Evolutionary conservation across 169 alveolate genomes (phyloP).

Genomic region (Babesia caballi): DNA sequence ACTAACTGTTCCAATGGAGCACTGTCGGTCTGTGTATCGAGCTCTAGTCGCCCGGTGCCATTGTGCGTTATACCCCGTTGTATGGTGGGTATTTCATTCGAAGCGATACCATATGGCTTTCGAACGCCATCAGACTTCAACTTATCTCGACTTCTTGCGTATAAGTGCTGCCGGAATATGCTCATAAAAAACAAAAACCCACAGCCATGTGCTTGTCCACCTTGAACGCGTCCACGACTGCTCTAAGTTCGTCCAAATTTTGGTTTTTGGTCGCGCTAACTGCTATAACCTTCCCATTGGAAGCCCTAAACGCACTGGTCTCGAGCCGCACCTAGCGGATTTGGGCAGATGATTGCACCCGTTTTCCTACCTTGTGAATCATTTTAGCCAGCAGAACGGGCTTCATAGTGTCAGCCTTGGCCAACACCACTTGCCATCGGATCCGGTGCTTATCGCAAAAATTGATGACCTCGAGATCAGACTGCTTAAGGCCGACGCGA

Average conservation of each 20-base stretch:
- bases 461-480: slow-evolving; percentile 71
- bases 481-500: slow-evolving; percentile 69
- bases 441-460: slow-evolving; percentile 71
- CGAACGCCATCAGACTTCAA: background rate
- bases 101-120: background rate
- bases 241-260: slow-evolving; percentile 68
- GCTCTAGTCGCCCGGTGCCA: no score
- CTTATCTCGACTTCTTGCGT: background rate
- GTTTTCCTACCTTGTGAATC: slow-evolving; percentile 36
- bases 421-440: slow-evolving; percentile 70
- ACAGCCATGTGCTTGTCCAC: slow-evolving; percentile 61
- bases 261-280: slow-evolving; percentile 71
- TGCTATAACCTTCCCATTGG: slow-evolving; percentile 62
- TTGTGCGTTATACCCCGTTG: no score
- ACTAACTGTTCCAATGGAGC: background rate
- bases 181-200: background rate
- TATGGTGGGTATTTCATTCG: background rate
- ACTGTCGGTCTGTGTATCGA: background rate
- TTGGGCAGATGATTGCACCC: background rate
- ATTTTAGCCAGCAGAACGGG: slow-evolving; percentile 57
- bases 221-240: slow-evolving; percentile 62
- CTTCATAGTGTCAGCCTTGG: slow-evolving; percentile 70
- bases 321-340: slow-evolving; percentile 34
- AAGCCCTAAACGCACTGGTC: slow-evolving; percentile 45
- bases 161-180: background rate